A percentile compares a stretch with the other conserved stretches of the same genome.
Conservation (phyloP, 148 eudicot species). For the Rhododendron mucronatum region DNA sequence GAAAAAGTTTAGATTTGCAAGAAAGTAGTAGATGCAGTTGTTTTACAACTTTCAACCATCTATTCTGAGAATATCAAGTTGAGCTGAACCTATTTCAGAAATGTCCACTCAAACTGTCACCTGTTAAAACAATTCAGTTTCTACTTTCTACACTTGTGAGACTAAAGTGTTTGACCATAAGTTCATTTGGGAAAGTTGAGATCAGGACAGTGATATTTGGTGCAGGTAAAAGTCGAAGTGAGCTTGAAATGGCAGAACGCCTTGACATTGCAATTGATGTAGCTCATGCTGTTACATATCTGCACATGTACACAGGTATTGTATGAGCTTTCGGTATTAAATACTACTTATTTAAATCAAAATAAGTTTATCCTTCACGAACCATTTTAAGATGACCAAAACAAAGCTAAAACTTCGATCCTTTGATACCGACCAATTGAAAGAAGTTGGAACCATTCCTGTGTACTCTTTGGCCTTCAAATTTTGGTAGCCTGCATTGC, state of each 20-base stretch:
- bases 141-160: background rate
- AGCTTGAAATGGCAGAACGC: conserved; percentile 57
- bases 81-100: background rate
- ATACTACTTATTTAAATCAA: background rate
- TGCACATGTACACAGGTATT: conserved; percentile 67
- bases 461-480: background rate
- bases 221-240: conserved; percentile 45
- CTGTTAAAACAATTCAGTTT: background rate
- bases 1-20: background rate
- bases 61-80: background rate
- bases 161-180: background rate
- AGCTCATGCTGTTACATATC: conserved; percentile 75
- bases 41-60: background rate
- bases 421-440: background rate
- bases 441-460: background rate
- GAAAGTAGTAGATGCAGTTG: background rate
- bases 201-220: background rate
- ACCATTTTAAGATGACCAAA: background rate
- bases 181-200: background rate
- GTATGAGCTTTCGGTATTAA: background rate
- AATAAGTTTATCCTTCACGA: background rate
- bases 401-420: background rate
- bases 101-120: background rate
- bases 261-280: conserved; percentile 72
- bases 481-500: background rate